Base-by-base conservation (phyloP, 805 yeast species). In the Limtongia smithiae region DNA sequence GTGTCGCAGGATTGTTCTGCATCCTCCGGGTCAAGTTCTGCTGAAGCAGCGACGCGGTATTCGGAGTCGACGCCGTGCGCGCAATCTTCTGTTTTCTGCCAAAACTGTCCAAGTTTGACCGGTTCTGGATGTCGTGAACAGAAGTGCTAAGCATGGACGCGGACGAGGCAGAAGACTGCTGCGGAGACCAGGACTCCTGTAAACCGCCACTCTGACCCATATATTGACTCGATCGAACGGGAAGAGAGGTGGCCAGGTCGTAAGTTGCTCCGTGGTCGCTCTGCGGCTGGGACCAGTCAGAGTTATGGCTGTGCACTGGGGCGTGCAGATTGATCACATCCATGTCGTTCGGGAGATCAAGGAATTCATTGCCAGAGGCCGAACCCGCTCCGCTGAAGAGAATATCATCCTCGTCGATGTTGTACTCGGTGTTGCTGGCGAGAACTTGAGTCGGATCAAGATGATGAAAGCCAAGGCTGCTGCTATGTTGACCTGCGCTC, bases 21-120 rank as follows among this genome's bases (percentile, higher is more conserved):
- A 52, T 48, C 46, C 57, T 43, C 20, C 57, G 18, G 22, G 57
- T 46, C 44, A 54, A 25, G 27, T 51, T 52, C 46, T 54, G 57
- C 41, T 54, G 57, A 37, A 52, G 33, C 21, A 54, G 21, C 30
- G 57, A 50, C n/a, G 51, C 38, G 7, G 57, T 54, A 25, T 43
- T 47, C 12, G 58, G 46, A 18, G 51, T 37, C 18, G 58, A 54
- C 37, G 47, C 49, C 12, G 60, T 56, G 28, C 60, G 51, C 17
- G 59, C 57, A 20, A 56, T 52, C 32, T 55, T 55, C 42, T 55
- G 59, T 43, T 55, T 55, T 17, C 60, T 48, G 15, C 60, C 60
- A 24, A 55, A 51, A 5, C 37, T 41, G 31, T 55, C 60, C 37
- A 43, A 47, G 18, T 32, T 51, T 18, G 36, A 37, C 24, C 55